phyloP scores from a whole-genome alignment of 495 filamentous ascomycete genomes.

The Bacidia gigantensis region DNA sequence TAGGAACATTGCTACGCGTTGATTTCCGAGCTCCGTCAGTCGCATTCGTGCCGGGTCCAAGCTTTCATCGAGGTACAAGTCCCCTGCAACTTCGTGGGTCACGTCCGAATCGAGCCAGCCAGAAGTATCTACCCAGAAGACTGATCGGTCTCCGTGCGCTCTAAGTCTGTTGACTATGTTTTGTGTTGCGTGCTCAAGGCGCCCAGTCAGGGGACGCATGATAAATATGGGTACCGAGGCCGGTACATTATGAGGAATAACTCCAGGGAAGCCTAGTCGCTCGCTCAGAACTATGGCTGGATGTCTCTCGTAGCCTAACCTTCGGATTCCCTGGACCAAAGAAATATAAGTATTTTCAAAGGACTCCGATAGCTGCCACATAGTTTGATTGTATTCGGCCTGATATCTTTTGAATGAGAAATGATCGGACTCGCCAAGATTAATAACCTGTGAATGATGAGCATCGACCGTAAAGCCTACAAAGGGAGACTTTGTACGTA shows the following conservation, averaged over 20 bases:
- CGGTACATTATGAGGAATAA: conserved; percentile 12
- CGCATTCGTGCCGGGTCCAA: conserved; percentile 17
- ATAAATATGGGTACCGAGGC: conserved; percentile 26
- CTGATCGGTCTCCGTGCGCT: conserved; percentile 22
- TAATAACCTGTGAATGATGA: conserved; percentile 19
- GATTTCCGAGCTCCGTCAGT: conserved; percentile 26
- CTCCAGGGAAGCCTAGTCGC: conserved; percentile 3
- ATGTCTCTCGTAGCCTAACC: conserved; percentile 26
- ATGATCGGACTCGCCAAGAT: conserved; percentile 23
- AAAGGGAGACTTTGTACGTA: conserved; percentile 3
- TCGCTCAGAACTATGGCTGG: conserved; percentile 20
- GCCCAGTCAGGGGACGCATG: conserved; percentile 28
- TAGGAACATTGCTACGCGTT: conserved; percentile 27
- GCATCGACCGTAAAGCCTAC: not conserved
- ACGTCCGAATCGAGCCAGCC: conserved; percentile 24
- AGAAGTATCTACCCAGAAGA: conserved; percentile 34
- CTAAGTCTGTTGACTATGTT: conserved; percentile 23
- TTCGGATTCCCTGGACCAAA: conserved; percentile 26
- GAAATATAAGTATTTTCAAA: conserved; percentile 28
- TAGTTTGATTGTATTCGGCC: conserved; percentile 22
- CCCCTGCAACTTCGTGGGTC: conserved; percentile 8
- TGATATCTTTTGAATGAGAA: conserved; percentile 20
- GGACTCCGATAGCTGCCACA: conserved; percentile 20
- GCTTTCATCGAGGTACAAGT: conserved; percentile 23
- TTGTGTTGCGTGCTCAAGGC: conserved; percentile 27